Conservation (phyloP, 805 yeast species). For the Candida nitratophila region DNA sequence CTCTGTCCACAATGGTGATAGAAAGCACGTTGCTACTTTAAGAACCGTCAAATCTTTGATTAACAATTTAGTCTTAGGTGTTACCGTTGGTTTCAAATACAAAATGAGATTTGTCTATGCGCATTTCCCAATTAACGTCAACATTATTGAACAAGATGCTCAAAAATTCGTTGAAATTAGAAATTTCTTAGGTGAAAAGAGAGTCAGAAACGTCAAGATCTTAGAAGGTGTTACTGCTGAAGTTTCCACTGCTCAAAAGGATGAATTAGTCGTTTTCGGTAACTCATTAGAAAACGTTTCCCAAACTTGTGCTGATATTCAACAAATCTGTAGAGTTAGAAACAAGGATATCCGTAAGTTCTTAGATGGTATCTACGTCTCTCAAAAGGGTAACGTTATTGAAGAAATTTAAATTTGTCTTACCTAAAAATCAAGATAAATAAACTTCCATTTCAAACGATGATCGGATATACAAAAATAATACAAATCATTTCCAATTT, state of each 20-base stretch:
- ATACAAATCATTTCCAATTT: too few species aligned
- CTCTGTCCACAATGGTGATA: constrained; percentile 97
- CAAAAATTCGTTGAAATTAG: constrained; percentile 83
- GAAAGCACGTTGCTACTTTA: constrained; percentile 99
- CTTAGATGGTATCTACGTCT: constrained; percentile 99
- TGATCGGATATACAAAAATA: too few species aligned
- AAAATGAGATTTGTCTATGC: constrained; percentile 99
- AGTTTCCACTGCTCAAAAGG: constrained; percentile 81
- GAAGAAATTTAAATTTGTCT: constrained; percentile 27
- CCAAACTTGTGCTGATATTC: constrained; percentile 97
- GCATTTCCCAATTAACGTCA: constrained; percentile 99
- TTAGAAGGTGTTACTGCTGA: constrained; percentile 86
- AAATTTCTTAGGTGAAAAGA: constrained; percentile 99
- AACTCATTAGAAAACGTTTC: constrained; percentile 97
- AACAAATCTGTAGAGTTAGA: constrained; percentile 97
- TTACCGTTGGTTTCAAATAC: constrained; percentile 98
- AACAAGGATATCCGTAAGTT: constrained; percentile 99
- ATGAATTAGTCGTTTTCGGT: constrained; percentile 88
- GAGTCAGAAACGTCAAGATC: constrained; percentile 82
- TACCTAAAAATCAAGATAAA: background rate
- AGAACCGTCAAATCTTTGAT: constrained; percentile 97
- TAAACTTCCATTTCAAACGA: too few species aligned
- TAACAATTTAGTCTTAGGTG: constrained; percentile 95
- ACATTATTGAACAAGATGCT: constrained; percentile 77
- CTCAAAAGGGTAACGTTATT: constrained; percentile 85